Conservation (phyloP, 2,329 filamentous ascomycete genomes). For the Cercospora beticola region DNA sequence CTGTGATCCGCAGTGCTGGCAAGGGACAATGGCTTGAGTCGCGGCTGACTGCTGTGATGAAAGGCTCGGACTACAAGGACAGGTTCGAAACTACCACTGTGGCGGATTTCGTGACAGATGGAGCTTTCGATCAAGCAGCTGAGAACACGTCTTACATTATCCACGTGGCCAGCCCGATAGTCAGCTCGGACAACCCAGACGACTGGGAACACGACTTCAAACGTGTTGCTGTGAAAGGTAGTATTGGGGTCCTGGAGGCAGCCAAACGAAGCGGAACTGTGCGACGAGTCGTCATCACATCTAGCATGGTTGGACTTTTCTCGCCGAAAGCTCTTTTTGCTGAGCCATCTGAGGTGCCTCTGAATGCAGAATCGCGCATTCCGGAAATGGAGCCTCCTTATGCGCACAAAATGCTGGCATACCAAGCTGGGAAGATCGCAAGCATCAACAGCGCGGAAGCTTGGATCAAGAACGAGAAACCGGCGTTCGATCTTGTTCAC, state of each 20-base stretch:
- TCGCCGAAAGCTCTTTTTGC: slow-evolving; percentile 16
- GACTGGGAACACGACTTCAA: slow-evolving; percentile 16
- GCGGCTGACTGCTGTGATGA: slow-evolving; percentile 14
- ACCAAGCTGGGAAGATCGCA: slow-evolving; percentile 32
- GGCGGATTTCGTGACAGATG: slow-evolving; percentile 33
- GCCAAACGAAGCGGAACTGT: slow-evolving; percentile 39
- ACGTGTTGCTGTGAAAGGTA: slow-evolving; percentile 39
- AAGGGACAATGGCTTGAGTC: slow-evolving; percentile 35
- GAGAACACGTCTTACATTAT: slow-evolving; percentile 35
- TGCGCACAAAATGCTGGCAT: slow-evolving; percentile 25
- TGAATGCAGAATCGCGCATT: slow-evolving; percentile 18
- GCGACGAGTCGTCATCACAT: slow-evolving; percentile 47
- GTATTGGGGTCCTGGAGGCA: slow-evolving; percentile 40
- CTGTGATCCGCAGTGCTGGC: slow-evolving; percentile 38
- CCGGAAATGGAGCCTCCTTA: slow-evolving; percentile 25
- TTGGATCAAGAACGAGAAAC: slow-evolving; percentile 29
- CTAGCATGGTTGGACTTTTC: slow-evolving; percentile 27
- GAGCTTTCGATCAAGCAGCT: slow-evolving; percentile 40
- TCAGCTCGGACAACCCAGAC: slow-evolving; percentile 9
- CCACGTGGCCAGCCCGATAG: slow-evolving; percentile 34
- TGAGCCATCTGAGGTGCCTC: slow-evolving; percentile 7
- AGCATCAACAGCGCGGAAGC: slow-evolving; percentile 27
- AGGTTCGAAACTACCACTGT: slow-evolving; percentile 38
- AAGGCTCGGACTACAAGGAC: background rate
- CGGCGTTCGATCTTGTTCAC: slow-evolving; percentile 35